phyloP scores from a whole-genome alignment of 768 basidiomycete species.

The Phlebiopsis flavidoalba region DNA sequence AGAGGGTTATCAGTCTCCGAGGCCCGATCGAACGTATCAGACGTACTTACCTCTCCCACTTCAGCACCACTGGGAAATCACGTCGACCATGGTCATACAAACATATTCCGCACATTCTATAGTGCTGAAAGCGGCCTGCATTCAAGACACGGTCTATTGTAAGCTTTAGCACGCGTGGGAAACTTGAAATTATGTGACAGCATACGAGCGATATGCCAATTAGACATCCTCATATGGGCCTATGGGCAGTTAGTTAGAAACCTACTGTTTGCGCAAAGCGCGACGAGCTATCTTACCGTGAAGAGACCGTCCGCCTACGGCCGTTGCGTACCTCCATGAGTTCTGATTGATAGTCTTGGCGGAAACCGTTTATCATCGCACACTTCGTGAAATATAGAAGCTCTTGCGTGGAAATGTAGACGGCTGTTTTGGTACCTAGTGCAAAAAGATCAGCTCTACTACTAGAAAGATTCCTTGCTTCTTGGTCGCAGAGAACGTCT shows the following conservation, averaged over 20 bases:
- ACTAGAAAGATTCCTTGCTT: no score
- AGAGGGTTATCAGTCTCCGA: no score
- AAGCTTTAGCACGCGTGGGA: neutral
- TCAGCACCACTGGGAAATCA: slow-evolving; percentile 36
- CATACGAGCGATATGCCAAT: slow-evolving; percentile 43
- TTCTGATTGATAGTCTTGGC: slow-evolving; percentile 31
- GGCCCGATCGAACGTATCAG: no score
- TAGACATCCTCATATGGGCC: slow-evolving; percentile 37
- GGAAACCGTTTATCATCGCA: slow-evolving; percentile 39
- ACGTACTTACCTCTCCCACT: slow-evolving; percentile 35
- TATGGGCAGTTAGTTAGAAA: neutral
- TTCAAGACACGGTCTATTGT: slow-evolving; percentile 31
- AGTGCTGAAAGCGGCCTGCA: slow-evolving; percentile 41
- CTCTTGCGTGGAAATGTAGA: slow-evolving; percentile 30
- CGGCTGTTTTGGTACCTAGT: slow-evolving; percentile 10
- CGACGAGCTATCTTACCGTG: slow-evolving; percentile 21
- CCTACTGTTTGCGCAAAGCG: neutral
- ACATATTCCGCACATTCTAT: slow-evolving; percentile 39
- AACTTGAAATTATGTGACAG: neutral
- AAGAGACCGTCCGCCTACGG: slow-evolving; percentile 38
- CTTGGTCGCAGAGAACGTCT: no score
- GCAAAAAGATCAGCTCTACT: no score
- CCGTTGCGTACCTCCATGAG: slow-evolving; percentile 32
- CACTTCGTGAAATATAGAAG: slow-evolving; percentile 37
- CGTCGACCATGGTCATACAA: slow-evolving; percentile 44